phyloP scores from a whole-genome alignment of 2,329 filamentous ascomycete genomes.

The Stagonosporopsis chrysanthemi region DNA sequence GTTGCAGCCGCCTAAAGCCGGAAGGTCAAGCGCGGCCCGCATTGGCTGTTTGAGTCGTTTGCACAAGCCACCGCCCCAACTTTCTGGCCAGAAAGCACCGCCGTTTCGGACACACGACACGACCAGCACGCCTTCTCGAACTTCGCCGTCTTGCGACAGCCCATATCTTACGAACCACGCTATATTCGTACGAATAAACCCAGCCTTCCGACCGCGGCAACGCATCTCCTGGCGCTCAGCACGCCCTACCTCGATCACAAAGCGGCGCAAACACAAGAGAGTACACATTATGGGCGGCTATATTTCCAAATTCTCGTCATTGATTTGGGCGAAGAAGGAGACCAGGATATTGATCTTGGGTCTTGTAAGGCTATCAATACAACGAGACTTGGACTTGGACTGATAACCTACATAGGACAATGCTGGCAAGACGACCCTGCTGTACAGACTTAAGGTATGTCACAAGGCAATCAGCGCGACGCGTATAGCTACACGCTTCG shows the following conservation, averaged over 20 bases:
- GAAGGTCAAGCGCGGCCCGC: background rate
- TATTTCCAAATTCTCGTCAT: conserved; percentile 39
- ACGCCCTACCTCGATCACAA: conserved; percentile 23
- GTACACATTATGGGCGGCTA: conserved; percentile 44
- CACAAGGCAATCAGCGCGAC: background rate
- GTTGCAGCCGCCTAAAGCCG: background rate
- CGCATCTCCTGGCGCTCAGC: conserved; percentile 15
- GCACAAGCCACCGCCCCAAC: conserved; percentile 28
- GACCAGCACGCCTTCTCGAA: background rate
- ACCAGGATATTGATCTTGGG: conserved; percentile 95
- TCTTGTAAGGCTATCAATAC: conserved; percentile 67
- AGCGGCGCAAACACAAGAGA: conserved; percentile 22
- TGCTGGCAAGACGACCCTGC: conserved; percentile 94
- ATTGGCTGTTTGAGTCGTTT: conserved; percentile 34
- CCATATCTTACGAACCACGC: background rate
- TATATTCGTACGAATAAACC: background rate
- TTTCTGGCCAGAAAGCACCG: conserved; percentile 36
- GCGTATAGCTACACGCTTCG: background rate
- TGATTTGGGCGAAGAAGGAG: conserved; percentile 88
- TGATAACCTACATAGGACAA: conserved; percentile 74
- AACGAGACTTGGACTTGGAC: conserved; percentile 7
- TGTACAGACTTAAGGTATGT: conserved; percentile 91
- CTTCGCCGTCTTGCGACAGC: background rate
- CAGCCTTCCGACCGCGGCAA: background rate
- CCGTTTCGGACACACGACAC: conserved; percentile 24